Evolutionary conservation across 2,329 filamentous ascomycete genomes (phyloP).

Genomic region (Talaromyces piceae): DNA sequence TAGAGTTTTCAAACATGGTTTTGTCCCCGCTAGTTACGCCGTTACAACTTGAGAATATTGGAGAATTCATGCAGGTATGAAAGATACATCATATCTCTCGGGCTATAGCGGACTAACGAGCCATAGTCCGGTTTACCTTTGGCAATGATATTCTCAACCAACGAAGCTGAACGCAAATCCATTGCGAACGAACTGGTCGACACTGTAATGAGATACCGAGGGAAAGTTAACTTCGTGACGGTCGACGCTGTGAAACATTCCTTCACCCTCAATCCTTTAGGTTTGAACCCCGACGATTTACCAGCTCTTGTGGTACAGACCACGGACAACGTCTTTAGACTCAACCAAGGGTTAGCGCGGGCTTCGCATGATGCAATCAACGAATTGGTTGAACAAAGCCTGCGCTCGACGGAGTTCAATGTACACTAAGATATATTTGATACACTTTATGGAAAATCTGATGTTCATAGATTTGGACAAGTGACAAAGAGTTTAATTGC

Average conservation of each 20-base stretch:
- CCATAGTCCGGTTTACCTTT: slow-evolving; percentile 6
- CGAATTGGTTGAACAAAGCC: slow-evolving; percentile 1
- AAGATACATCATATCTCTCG: background rate
- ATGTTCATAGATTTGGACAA: background rate
- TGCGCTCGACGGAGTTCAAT: background rate
- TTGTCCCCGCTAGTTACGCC: slow-evolving; percentile 1
- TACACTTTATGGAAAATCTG: background rate
- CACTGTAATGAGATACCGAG: slow-evolving; percentile 4
- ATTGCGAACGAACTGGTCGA: background rate
- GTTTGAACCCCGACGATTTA: background rate
- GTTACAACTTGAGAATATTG: slow-evolving; percentile 4
- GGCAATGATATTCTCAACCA: slow-evolving; percentile 2
- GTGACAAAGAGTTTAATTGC: background rate
- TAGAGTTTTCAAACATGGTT: slow-evolving; percentile 4
- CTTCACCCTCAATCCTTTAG: slow-evolving; percentile 4
- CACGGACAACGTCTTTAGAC: slow-evolving; percentile 4
- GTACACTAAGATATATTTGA: background rate
- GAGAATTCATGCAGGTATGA: slow-evolving; percentile 7
- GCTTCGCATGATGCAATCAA: background rate
- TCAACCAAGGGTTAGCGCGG: background rate
- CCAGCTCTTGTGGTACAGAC: slow-evolving; percentile 6
- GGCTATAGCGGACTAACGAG: background rate
- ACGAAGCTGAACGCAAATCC: slow-evolving; percentile 3
- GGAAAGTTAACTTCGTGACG: slow-evolving; percentile 7
- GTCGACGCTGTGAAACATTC: slow-evolving; percentile 7